Evolutionary conservation across 768 basidiomycete genomes (phyloP), one percentile per base, ranked within the genome.

Genomic region (Butyriboletus loyo): DNA sequence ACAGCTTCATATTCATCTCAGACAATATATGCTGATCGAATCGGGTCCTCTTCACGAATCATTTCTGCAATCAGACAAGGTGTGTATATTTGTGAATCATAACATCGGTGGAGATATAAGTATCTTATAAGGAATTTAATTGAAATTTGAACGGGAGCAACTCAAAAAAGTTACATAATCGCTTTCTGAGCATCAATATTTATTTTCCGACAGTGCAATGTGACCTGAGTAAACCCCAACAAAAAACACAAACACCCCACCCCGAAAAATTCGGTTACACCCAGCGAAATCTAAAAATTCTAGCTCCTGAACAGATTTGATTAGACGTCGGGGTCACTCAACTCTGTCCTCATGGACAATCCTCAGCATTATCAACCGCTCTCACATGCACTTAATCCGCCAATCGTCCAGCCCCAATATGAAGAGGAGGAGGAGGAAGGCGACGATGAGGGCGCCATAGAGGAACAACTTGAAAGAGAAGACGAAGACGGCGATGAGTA

Each of bases 281-380:
- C 63, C 56, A 65, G 66, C 58, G 58, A 66, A 67, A 57, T 66
- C 60, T 44, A 42, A 58, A 65, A 58, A 52, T 58, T 60, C 54
- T 47, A 44, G 41, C 56, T 59, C 62, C 43, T 57, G 47, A 57
- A 51, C 66, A 65, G 52, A 66, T 63, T 61, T 52, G 56, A 62
- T 58, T 32, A 40, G 48, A 22, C 37, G 19, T 44, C 44, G 15
- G 40, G 45, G 52, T 46, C 37, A 49, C 31, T 42, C 42, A 45
- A 27, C 31, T 41, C 22, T 14, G 46, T 40, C 46, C 22, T 46
- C 53, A 77, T 79, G 77, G 77, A 87, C 71, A 87, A 87, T 67
- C 85, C 86, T 50, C 86, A 89, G 66, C 85, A 86, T 56, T 87
- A 90, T 72, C 87, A 88, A 56, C 85, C 88, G 25, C 77, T 90